Evolutionary conservation across 2,329 filamentous ascomycete genomes (phyloP), one percentile per base, ranked within the genome.

Genomic region (Didymella keratinophila): DNA sequence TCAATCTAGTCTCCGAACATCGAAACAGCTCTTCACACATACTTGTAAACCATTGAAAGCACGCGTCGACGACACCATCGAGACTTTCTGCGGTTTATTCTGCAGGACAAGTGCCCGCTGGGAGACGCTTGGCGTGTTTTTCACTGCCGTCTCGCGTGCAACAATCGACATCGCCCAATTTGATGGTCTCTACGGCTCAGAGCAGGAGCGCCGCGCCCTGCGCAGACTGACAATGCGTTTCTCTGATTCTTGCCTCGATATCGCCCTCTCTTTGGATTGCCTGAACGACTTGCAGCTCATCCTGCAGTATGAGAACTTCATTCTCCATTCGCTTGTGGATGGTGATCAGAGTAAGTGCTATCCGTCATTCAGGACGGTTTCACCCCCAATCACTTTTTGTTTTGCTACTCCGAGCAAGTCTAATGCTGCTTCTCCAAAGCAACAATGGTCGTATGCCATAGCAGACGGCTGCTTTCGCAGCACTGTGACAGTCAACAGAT

Each of bases 151-250:
- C 25, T 52, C 50, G 3, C 50, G 41, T 8, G 50, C 50, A 10
- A 52, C 41, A 2, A 52, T 52, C 23, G 50, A 52, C 11, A 28
- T 83, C 28, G 81, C 82, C 52, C 79, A 82, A 62, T 62, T 82
- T 25, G 44, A 48, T 16, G 34, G 52, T 10, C 25, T 70, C 76
- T 8, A 47, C 80, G 18, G 3, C 11, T 46, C 51, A 8, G 51
- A 54, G 21, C 42, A 47, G 20, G 51, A 54, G 12, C 23, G 44
- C 14, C 32, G 44, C 14, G 34, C 21, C 7, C 44, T 54, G 18
- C 43, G 52, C 10, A 54, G 36, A 43, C 27, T 42, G 8, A 10
- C 37, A 8, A 47, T 54, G 37, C 36, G 18, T 4, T 48, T 23
- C 9, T 76, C 74, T 21, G 71, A 76, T 72, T 42, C 65, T 70